Evolutionary conservation across 768 basidiomycete species (phyloP).

Genomic region (Boletus reticuloceps): DNA sequence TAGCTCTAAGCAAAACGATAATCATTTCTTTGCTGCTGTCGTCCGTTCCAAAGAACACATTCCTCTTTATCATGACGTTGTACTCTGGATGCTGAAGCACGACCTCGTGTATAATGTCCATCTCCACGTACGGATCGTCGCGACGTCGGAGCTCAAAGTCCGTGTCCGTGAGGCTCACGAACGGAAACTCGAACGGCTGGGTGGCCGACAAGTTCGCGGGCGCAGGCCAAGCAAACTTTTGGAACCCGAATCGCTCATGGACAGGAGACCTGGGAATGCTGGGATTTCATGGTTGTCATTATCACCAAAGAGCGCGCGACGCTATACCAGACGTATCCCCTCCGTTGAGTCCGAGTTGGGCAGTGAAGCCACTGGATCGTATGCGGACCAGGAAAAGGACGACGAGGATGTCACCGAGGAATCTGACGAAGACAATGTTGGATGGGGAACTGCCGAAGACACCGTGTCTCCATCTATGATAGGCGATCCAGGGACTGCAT

Average conservation of each 20-base stretch:
- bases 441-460: slow-evolving; percentile 51
- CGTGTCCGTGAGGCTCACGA: slow-evolving; percentile 53
- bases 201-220: slow-evolving; percentile 15
- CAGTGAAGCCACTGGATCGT: slow-evolving; percentile 35
- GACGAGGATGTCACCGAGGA: slow-evolving; percentile 36
- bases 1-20: slow-evolving; percentile 57
- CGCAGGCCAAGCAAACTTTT: slow-evolving; percentile 17
- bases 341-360: slow-evolving; percentile 46
- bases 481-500: slow-evolving; percentile 78
- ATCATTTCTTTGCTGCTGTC: slow-evolving; percentile 80
- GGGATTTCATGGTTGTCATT: slow-evolving; percentile 49
- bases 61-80: slow-evolving; percentile 72
- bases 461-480: slow-evolving; percentile 64
- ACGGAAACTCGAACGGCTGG: slow-evolving; percentile 30
- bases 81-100: slow-evolving; percentile 88
- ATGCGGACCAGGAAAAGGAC: slow-evolving; percentile 32
- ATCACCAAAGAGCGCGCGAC: slow-evolving; percentile 53
- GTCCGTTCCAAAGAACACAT: slow-evolving; percentile 67
- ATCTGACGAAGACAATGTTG: slow-evolving; percentile 45
- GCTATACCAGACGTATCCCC: slow-evolving; percentile 42
- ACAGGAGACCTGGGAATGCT: slow-evolving; percentile 13
- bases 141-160: slow-evolving; percentile 71
- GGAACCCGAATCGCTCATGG: slow-evolving; percentile 20
- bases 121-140: slow-evolving; percentile 81
- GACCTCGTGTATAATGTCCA: slow-evolving; percentile 85